Evolutionary conservation across 2,329 filamentous ascomycete genomes (phyloP).

Genomic region (Gaeumannomyces sp.): DNA sequence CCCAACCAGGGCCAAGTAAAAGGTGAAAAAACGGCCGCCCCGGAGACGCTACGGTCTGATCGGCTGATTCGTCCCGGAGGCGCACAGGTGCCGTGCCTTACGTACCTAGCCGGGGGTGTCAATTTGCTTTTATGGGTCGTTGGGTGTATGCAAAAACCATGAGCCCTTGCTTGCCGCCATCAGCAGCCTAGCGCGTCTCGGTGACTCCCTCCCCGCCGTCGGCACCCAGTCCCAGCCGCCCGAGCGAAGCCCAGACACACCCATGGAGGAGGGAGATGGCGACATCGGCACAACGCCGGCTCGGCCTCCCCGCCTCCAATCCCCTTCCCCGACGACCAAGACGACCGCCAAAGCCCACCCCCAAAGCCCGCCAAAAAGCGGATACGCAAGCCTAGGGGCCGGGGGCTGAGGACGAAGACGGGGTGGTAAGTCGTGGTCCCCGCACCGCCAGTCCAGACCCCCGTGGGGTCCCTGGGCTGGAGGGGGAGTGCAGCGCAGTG

Average conservation of each 20-base stretch:
- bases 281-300: background rate
- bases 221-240: background rate
- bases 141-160: background rate
- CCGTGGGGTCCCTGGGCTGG: conserved; percentile 15
- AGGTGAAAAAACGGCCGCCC: background rate
- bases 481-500: background rate
- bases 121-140: conserved; percentile 3
- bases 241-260: background rate
- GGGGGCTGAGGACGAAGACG: conserved; percentile 36
- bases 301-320: background rate
- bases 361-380: conserved; percentile 6
- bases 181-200: background rate
- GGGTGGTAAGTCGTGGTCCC: conserved; percentile 27
- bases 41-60: background rate
- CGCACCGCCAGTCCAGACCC: background rate
- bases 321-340: background rate
- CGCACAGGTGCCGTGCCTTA: background rate
- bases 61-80: background rate
- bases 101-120: background rate
- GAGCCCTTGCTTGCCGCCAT: conserved; percentile 1
- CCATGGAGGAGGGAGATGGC: background rate
- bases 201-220: background rate
- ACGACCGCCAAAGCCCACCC: background rate
- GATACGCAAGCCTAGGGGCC: conserved; percentile 30
- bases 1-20: background rate